phyloP scores from a whole-genome alignment of 257 asterid genomes.

The Rhazya stricta region DNA sequence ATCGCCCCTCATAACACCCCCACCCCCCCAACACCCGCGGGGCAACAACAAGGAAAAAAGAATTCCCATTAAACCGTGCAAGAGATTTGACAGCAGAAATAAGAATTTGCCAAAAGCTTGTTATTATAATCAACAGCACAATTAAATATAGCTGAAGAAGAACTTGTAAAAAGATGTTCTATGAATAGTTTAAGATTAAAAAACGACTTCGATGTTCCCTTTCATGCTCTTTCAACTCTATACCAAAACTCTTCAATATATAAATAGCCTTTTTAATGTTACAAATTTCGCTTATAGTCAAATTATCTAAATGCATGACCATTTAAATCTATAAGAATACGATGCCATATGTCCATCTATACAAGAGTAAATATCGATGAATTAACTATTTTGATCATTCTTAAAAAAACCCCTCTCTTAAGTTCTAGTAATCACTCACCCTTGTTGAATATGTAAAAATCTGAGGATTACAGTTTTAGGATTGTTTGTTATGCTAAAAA shows the following conservation, averaged over 20 bases:
- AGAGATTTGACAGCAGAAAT: slow-evolving; percentile 10
- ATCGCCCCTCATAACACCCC: slow-evolving; percentile 16
- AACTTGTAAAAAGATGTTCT: not conserved
- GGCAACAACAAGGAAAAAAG: not conserved
- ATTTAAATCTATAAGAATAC: too few species aligned
- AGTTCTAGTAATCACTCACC: too few species aligned
- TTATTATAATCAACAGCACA: not conserved
- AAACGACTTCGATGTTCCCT: not conserved
- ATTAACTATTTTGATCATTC: too few species aligned
- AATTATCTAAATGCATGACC: too few species aligned
- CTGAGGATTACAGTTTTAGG: not conserved
- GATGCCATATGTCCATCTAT: too few species aligned
- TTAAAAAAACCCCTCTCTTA: too few species aligned
- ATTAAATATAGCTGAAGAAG: not conserved
- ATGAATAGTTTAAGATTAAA: not conserved
- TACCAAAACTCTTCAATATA: slow-evolving; percentile 2
- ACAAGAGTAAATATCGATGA: too few species aligned
- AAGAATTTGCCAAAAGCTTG: slow-evolving; percentile 21
- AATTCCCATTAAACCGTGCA: slow-evolving; percentile 17
- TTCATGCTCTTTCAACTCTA: slow-evolving; percentile 12
- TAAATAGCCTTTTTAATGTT: too few species aligned
- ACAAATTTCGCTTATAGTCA: too few species aligned
- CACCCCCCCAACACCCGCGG: not conserved
- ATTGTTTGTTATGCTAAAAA: not conserved
- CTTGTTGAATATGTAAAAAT: not conserved